Percentiles rank a stretch among this genome's conserved stretches.
phyloP scores from a whole-genome alignment of 1,284 basidiomycete genomes.

The Ceratobasidium sp. region DNA sequence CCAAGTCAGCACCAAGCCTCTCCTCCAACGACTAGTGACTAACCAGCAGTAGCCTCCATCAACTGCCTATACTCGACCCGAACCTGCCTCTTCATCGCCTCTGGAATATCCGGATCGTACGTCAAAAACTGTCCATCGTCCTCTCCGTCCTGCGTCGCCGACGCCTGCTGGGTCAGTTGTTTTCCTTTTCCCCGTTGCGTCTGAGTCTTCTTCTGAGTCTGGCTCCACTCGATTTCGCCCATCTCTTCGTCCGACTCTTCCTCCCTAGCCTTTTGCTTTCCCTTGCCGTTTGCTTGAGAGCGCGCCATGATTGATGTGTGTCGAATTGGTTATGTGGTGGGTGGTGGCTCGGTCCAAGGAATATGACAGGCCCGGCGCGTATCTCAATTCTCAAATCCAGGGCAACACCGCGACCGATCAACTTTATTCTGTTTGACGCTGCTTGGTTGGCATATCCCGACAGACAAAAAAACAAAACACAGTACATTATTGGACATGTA shows the following conservation, averaged over 20 bases:
- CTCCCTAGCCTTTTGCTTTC: constrained; percentile 4
- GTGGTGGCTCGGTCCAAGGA: constrained; percentile 1
- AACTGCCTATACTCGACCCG: constrained; percentile 76
- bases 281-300: constrained; percentile 14
- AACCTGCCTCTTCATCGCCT: constrained; percentile 74
- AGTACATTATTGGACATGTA: constrained; percentile 3
- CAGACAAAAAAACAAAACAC: background rate
- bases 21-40: constrained; percentile 42
- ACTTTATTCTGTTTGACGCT: constrained; percentile 20
- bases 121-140: constrained; percentile 53
- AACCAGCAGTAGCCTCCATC: constrained; percentile 70
- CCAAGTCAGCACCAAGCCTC: background rate
- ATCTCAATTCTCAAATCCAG: constrained; percentile 32
- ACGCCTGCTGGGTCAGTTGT: background rate
- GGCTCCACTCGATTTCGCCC: constrained; percentile 32
- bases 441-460: background rate
- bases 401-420: constrained; percentile 40
- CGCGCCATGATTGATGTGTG: constrained; percentile 27
- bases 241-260: constrained; percentile 31
- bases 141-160: constrained; percentile 10
- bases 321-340: background rate
- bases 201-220: constrained; percentile 27
- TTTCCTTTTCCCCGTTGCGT: constrained; percentile 19
- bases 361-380: constrained; percentile 28
- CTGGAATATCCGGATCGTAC: constrained; percentile 83